Conservation (phyloP, 805 yeast genomes). For the Scheffersomyces stipitis region DNA sequence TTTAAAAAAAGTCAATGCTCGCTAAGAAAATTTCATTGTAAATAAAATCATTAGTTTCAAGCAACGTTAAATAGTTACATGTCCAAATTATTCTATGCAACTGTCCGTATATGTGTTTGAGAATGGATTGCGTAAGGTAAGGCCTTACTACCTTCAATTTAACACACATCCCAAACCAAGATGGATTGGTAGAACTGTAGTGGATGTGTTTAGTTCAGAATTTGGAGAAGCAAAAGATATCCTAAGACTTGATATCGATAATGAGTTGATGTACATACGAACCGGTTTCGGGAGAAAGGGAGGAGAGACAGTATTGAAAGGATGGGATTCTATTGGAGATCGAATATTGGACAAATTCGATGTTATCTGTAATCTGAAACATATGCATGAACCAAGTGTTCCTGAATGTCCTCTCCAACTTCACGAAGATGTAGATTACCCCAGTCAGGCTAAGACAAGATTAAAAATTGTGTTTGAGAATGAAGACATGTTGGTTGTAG, state of each 20-base stretch:
- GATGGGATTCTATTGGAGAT: slow-evolving; percentile 13
- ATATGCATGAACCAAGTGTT: slow-evolving; percentile 49
- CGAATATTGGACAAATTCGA: slow-evolving; percentile 13
- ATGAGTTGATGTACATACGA: slow-evolving; percentile 24
- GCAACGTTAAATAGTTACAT: too few relatives aligned
- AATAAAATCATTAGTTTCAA: too few relatives aligned
- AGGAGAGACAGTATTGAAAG: slow-evolving; percentile 16
- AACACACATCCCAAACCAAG: slow-evolving; percentile 37
- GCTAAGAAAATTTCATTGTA: too few relatives aligned
- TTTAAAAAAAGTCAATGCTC: too few relatives aligned
- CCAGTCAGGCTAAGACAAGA: slow-evolving; percentile 1
- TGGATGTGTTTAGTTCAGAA: slow-evolving; percentile 31
- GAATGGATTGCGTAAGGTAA: slow-evolving; percentile 34
- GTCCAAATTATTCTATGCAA: background rate
- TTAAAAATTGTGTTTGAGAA: slow-evolving; percentile 35
- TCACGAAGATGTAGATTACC: background rate
- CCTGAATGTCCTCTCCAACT: slow-evolving; percentile 9
- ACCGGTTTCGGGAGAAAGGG: slow-evolving; percentile 19
- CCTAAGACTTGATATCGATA: slow-evolving; percentile 23
- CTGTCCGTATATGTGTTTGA: slow-evolving; percentile 12
- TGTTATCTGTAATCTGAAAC: slow-evolving; percentile 25
- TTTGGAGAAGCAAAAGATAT: slow-evolving; percentile 30
- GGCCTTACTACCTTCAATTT: slow-evolving; percentile 32
- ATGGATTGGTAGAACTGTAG: slow-evolving; percentile 35
- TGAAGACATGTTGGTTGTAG: slow-evolving; percentile 39